Conservation (phyloP, 106 monocot species). For the Hemerocallis citrina region DNA sequence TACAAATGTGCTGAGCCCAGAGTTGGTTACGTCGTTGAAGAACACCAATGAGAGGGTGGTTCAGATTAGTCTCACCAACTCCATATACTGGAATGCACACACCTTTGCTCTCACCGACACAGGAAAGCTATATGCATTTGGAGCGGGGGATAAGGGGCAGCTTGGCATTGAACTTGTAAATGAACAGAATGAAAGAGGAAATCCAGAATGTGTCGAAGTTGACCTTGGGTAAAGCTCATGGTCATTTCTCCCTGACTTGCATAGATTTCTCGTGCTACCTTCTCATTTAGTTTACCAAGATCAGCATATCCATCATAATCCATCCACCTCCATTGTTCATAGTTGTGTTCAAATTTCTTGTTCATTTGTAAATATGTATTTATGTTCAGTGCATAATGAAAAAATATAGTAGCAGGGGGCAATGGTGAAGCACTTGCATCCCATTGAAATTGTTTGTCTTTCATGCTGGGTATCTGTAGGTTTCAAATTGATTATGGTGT, state of each 20-base stretch:
- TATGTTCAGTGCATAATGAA: conserved; percentile 8
- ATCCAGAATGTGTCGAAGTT: conserved; percentile 65
- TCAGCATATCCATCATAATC: background rate
- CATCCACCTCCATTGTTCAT: background rate
- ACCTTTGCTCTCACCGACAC: conserved; percentile 94
- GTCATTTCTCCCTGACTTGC: background rate
- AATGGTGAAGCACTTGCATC: background rate
- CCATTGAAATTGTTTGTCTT: conserved; percentile 1
- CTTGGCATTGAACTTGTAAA: conserved; percentile 66
- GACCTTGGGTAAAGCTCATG: conserved; percentile 56
- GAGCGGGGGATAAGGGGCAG: conserved; percentile 95
- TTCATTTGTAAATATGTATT: conserved; percentile 41
- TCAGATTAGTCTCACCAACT: conserved; percentile 94
- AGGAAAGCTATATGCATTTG: conserved; percentile 85
- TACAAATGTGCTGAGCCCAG: conserved; percentile 59
- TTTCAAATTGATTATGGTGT: conserved; percentile 8
- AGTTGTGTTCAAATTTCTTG: conserved; percentile 11
- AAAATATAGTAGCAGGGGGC: conserved; percentile 2
- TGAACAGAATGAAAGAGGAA: conserved; percentile 61
- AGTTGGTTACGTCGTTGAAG: conserved; percentile 79
- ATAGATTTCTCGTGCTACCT: background rate
- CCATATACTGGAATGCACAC: conserved; percentile 95
- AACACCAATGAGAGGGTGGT: conserved; percentile 65
- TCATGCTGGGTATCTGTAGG: conserved; percentile 10
- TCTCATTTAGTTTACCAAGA: background rate